These are phyloP conservation scores for Diutina siamensis DNA, from an alignment of 1,139 yeast species.

Conservation along the genomic window DNA sequence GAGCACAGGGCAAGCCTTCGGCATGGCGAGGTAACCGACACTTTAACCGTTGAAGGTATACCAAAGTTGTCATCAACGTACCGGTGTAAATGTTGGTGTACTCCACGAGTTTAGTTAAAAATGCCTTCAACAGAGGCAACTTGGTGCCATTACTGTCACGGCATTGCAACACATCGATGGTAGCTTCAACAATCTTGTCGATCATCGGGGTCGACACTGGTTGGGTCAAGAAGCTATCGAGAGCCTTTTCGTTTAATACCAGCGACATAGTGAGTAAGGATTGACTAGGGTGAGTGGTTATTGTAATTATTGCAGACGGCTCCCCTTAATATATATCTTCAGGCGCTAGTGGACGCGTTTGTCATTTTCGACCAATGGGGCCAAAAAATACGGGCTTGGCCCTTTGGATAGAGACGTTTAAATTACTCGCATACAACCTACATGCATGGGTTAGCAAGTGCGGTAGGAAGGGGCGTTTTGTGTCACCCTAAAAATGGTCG, in stretches of 20 bases:
- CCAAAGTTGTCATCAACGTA: conserved; percentile 60
- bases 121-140: conserved; percentile 60
- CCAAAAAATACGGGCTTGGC: not conserved
- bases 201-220: conserved; percentile 60
- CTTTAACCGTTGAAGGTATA: conserved; percentile 52
- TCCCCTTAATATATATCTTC: not conserved
- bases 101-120: conserved; percentile 57
- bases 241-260: conserved; percentile 36
- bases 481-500: not conserved
- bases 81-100: conserved; percentile 71
- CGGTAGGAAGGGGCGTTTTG: not conserved
- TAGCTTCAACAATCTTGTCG: conserved; percentile 48
- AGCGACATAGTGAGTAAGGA: conserved; percentile 3
- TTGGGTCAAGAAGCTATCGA: conserved; percentile 39
- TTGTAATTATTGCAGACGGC: not conserved
- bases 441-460: not conserved
- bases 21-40: conserved; percentile 55
- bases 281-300: conserved; percentile 1
- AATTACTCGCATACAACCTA: not conserved
- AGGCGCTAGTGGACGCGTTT: not conserved
- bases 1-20: conserved; percentile 65
- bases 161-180: conserved; percentile 55
- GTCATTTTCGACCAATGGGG: not conserved
- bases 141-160: conserved; percentile 20
- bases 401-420: not conserved